phyloP scores from a whole-genome alignment of 495 filamentous ascomycete genomes.

The Aspergillus indologenus region DNA sequence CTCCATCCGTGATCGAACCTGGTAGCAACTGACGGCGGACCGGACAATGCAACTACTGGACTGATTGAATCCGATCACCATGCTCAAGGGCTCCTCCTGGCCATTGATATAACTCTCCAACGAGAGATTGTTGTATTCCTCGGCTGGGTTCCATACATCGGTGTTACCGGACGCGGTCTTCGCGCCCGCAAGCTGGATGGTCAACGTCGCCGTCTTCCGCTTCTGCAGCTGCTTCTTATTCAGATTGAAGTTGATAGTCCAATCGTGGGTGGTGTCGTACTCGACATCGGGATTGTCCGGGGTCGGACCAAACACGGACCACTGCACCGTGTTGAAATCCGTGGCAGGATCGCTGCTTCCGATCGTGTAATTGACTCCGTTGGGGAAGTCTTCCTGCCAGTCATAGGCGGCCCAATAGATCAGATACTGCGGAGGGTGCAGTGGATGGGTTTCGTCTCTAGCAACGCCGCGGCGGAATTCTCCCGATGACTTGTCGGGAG shows the following conservation, averaged over 20 bases:
- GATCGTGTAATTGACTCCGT: slow-evolving; percentile 50
- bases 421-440: slow-evolving; percentile 48
- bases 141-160: slow-evolving; percentile 46
- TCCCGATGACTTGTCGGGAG: slow-evolving; percentile 52
- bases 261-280: slow-evolving; percentile 43
- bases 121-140: slow-evolving; percentile 45
- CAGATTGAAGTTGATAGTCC: slow-evolving; percentile 52
- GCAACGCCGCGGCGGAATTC: slow-evolving; percentile 53
- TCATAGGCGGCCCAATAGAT: slow-evolving; percentile 56
- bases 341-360: slow-evolving; percentile 40
- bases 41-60: slow-evolving; percentile 52
- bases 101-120: slow-evolving; percentile 33
- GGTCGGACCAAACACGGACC: slow-evolving; percentile 51
- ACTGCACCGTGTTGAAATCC: slow-evolving; percentile 55
- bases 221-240: slow-evolving; percentile 23
- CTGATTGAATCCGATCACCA: slow-evolving; percentile 31
- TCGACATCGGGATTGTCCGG: slow-evolving; percentile 37
- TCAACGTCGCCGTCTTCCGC: slow-evolving; percentile 44
- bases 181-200: slow-evolving; percentile 53
- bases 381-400: slow-evolving; percentile 51
- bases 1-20: slow-evolving; percentile 48
- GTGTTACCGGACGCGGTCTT: slow-evolving; percentile 58
- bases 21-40: slow-evolving; percentile 55
- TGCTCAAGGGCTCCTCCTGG: slow-evolving; percentile 21
- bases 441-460: slow-evolving; percentile 39